A percentile compares a stretch with the other conserved stretches of the same genome.
phyloP scores from a whole-genome alignment of 805 yeast species.

The Nakazawaea sp. region DNA sequence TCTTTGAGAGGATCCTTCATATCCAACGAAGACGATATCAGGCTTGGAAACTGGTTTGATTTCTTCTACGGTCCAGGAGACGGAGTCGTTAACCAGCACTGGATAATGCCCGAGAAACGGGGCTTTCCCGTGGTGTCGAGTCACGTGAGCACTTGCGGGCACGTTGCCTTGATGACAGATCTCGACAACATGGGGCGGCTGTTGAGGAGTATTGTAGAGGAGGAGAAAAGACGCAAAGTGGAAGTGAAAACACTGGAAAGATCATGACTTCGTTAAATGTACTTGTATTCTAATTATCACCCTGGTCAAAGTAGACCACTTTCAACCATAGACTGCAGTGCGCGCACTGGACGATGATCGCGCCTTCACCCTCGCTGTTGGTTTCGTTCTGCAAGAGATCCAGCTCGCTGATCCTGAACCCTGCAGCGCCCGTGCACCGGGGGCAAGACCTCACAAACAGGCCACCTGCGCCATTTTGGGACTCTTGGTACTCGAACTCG shows the following conservation, averaged over 20 bases:
- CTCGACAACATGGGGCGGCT: conserved; percentile 67
- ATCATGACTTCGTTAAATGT: not conserved
- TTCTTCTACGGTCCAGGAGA: conserved; percentile 88
- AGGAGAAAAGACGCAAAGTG: conserved; percentile 31
- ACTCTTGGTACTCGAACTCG: conserved; percentile 43
- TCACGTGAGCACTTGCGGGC: conserved; percentile 61
- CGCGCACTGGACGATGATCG: conserved; percentile 70
- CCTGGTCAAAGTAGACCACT: conserved; percentile 55
- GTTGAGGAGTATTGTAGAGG: conserved; percentile 51
- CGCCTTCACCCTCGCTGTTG: conserved; percentile 43
- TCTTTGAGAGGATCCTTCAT: conserved; percentile 80
- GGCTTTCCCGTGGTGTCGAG: conserved; percentile 73
- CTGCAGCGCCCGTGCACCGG: conserved; percentile 44
- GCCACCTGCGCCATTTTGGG: no score
- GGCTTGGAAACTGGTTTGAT: conserved; percentile 65
- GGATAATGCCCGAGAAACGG: conserved; percentile 71
- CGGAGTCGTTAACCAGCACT: conserved; percentile 81
- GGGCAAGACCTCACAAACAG: conserved; percentile 55
- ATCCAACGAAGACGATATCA: conserved; percentile 51
- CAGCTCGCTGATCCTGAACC: conserved; percentile 54
- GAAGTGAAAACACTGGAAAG: no score
- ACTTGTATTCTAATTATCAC: conserved; percentile 14
- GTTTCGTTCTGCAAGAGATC: conserved; percentile 52
- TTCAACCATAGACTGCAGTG: conserved; percentile 85
- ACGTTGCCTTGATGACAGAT: conserved; percentile 75